phyloP scores from a whole-genome alignment of 345 rosid genomes.

The Laguncularia racemosa region DNA sequence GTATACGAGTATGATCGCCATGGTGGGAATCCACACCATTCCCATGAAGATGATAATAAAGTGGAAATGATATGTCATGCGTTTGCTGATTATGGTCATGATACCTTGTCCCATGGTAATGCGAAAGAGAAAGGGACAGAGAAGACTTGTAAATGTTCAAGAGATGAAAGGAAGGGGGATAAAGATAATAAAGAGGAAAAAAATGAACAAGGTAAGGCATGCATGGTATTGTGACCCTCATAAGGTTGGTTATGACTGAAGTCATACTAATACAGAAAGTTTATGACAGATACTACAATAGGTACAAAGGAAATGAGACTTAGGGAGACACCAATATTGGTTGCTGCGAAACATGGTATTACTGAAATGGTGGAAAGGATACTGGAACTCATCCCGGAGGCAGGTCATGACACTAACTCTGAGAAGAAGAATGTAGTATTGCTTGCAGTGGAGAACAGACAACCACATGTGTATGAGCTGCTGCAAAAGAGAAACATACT shows the following conservation, averaged over 20 bases:
- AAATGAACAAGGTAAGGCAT: no score
- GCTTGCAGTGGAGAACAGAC: conserved; percentile 47
- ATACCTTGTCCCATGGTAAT: no score
- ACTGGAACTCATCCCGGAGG: conserved; percentile 16
- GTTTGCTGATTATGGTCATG: neutral
- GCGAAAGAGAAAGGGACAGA: no score
- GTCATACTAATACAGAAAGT: neutral
- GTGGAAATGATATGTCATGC: neutral
- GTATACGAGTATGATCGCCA: conserved; percentile 16
- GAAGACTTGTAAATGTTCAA: no score
- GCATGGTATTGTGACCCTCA: no score
- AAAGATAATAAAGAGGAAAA: no score
- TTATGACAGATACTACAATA: neutral
- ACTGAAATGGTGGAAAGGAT: conserved; percentile 24
- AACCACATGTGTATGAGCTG: conserved; percentile 26
- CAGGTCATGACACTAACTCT: conserved; percentile 19
- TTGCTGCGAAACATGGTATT: conserved; percentile 28
- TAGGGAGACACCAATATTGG: conserved; percentile 15
- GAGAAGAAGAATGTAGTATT: conserved; percentile 26
- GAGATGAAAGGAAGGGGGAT: no score
- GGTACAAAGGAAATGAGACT: neutral
- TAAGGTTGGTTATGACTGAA: no score
- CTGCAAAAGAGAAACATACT: conserved; percentile 11
- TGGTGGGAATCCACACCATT: conserved; percentile 10
- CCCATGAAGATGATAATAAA: neutral